Conservation (phyloP, 2,329 filamentous ascomycete species). For the Colletotrichum sp. region DNA sequence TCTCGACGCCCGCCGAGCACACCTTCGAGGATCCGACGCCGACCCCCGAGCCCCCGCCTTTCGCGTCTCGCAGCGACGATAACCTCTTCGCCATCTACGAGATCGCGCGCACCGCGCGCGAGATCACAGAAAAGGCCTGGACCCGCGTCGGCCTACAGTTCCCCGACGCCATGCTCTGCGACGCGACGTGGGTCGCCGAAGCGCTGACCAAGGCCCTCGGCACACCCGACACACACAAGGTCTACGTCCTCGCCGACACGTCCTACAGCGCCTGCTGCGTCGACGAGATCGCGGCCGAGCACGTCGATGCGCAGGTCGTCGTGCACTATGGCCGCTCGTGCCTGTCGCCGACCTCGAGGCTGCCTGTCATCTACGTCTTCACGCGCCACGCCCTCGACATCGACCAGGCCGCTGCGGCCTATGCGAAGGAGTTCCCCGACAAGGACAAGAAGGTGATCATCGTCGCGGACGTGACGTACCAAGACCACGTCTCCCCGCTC, state of each 20-base stretch:
- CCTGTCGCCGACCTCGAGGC: conserved; percentile 82
- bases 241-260: conserved; percentile 92
- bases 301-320: conserved; percentile 87
- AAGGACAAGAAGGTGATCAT: conserved; percentile 70
- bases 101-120: conserved; percentile 75
- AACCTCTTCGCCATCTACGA: conserved; percentile 83
- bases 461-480: conserved; percentile 89
- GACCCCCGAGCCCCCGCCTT: conserved; percentile 25
- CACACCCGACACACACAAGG: conserved; percentile 33
- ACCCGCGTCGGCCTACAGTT: conserved; percentile 89
- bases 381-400: conserved; percentile 74
- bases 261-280: conserved; percentile 98
- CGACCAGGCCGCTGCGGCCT: conserved; percentile 57
- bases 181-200: conserved; percentile 81
- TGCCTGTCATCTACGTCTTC: conserved; percentile 91
- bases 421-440: conserved; percentile 71
- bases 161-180: conserved; percentile 87
- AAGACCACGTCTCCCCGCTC: conserved; percentile 71
- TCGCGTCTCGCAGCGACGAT: conserved; percentile 56
- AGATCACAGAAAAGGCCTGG: conserved; percentile 77
- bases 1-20: conserved; percentile 67
- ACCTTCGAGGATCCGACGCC: conserved; percentile 57
- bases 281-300: conserved; percentile 94
- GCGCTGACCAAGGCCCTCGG: conserved; percentile 50
- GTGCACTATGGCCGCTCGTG: conserved; percentile 95